Base-by-base conservation (phyloP, 768 basidiomycete genomes). In the Suillus occidentalis region DNA sequence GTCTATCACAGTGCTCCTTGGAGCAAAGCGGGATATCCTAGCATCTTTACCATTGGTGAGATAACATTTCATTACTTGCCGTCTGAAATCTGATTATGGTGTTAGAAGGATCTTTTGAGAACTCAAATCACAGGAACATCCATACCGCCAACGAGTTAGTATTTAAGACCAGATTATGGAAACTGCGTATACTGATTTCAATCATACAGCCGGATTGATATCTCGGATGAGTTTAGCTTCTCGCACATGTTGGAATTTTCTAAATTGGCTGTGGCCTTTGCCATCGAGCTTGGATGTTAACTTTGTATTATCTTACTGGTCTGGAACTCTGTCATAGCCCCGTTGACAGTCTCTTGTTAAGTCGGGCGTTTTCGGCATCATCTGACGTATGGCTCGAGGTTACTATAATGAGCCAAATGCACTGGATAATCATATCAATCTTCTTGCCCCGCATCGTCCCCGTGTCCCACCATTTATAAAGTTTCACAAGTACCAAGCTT, bases 171-270 rank as follows among this genome's bases (percentile, higher is more conserved):
- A 80, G 78, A 43, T 80, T 81, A 69, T 82, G 78, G 71, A 73
- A 70, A 6, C 82, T 84, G 71, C 75, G 70, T 3, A 60, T 37
- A 18, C 66, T 77, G 65, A 71, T 70, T 65, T 50, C 57, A 62
- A 63, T 43, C 52, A 69, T 52, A 42, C 70, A 94, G 92, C 74
- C 90, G 90, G 60, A 91, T 91, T 63, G 92, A 96, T 73, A 82
- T 92, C 65, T 93, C 93, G 13, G 80, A 86, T 25, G 95, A 97
- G 75, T 97, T 97, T 78, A 91, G 89, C 72, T 98, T 97, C 75
- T 77, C 80, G 6, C 95, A 98, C 75, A 94, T 96, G 92, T 71
- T 91, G 63, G 89, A 94, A 77, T 94, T 94, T 77, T 91, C 91
- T 59, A 94, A 94, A 80, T 80, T 94, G 61, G 90, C 89, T 43